These are phyloP conservation scores for Odonthalia washingtoniensis DNA, from an alignment of 31 red algal species.

Conservation along the genomic window DNA sequence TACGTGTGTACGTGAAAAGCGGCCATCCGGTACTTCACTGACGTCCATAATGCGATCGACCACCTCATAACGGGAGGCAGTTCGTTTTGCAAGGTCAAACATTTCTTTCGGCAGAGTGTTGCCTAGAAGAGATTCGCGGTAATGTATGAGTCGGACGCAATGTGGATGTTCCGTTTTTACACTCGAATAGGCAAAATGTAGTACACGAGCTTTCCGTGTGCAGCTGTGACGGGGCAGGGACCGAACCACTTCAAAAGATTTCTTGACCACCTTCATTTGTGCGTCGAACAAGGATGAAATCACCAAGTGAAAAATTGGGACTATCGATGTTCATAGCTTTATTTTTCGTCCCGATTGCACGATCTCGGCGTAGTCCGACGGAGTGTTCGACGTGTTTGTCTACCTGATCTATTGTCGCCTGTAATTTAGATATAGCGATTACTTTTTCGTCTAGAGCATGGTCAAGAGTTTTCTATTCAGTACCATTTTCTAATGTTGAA, in stretches of 20 bases:
- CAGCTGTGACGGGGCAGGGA: slow-evolving; percentile 15
- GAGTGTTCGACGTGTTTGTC: slow-evolving; percentile 15
- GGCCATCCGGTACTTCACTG: slow-evolving; percentile 5
- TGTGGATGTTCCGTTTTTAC: neutral
- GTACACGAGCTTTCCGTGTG: slow-evolving; percentile 16
- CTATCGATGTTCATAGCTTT: slow-evolving; percentile 28
- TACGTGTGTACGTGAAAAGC: no score
- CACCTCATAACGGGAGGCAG: slow-evolving; percentile 1
- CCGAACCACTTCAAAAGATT: slow-evolving; percentile 17
- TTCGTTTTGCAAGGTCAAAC: slow-evolving; percentile 22
- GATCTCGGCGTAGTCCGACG: neutral
- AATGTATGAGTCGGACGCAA: neutral
- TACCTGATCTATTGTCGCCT: slow-evolving; percentile 8
- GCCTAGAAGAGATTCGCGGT: no score
- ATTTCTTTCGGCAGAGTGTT: neutral
- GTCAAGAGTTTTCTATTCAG: neutral
- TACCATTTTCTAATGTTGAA: neutral
- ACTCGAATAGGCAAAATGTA: neutral
- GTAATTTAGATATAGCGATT: neutral
- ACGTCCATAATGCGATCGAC: slow-evolving; percentile 10
- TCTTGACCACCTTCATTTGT: slow-evolving; percentile 11
- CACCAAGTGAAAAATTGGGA: neutral
- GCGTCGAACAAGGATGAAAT: slow-evolving; percentile 30
- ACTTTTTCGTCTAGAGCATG: slow-evolving; percentile 27
- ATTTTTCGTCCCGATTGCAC: neutral